phyloP scores from a whole-genome alignment of 345 rosid genomes.

The Atalantia buxifolia region DNA sequence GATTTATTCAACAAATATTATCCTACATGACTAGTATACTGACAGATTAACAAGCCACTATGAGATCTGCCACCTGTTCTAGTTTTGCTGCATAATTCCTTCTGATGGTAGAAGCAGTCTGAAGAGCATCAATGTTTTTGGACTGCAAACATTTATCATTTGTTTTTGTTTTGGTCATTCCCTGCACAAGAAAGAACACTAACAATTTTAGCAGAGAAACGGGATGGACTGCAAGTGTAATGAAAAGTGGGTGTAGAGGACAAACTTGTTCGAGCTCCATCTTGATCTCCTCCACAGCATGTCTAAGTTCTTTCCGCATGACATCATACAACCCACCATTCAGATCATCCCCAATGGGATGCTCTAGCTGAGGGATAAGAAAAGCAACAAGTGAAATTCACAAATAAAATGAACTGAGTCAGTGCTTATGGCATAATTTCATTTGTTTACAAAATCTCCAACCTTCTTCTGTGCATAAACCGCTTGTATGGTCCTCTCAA shows the following conservation, averaged over 20 bases:
- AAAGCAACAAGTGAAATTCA: slow-evolving; percentile 14
- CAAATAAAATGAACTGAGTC: not conserved
- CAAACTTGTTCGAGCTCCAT: slow-evolving; percentile 60
- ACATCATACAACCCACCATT: slow-evolving; percentile 49
- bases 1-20: slow-evolving; percentile 2
- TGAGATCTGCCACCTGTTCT: slow-evolving; percentile 49
- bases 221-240: not conserved
- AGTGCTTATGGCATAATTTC: not conserved
- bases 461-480: slow-evolving; percentile 83
- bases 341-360: slow-evolving; percentile 42
- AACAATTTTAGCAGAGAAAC: slow-evolving; percentile 13
- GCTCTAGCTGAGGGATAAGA: slow-evolving; percentile 38
- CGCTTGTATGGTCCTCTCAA: slow-evolving; percentile 62
- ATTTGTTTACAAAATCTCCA: slow-evolving; percentile 16
- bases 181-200: slow-evolving; percentile 39
- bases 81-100: slow-evolving; percentile 49
- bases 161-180: slow-evolving; percentile 35
- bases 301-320: slow-evolving; percentile 67
- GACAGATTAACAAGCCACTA: not conserved
- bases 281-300: slow-evolving; percentile 69
- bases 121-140: slow-evolving; percentile 37
- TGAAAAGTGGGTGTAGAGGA: slow-evolving; percentile 5
- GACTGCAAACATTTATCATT: slow-evolving; percentile 30
- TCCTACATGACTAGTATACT: not conserved
- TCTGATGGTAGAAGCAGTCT: slow-evolving; percentile 41